Evolutionary conservation across 768 basidiomycete species (phyloP), one percentile per base, ranked within the genome.

Genomic region (Mycena crocata): DNA sequence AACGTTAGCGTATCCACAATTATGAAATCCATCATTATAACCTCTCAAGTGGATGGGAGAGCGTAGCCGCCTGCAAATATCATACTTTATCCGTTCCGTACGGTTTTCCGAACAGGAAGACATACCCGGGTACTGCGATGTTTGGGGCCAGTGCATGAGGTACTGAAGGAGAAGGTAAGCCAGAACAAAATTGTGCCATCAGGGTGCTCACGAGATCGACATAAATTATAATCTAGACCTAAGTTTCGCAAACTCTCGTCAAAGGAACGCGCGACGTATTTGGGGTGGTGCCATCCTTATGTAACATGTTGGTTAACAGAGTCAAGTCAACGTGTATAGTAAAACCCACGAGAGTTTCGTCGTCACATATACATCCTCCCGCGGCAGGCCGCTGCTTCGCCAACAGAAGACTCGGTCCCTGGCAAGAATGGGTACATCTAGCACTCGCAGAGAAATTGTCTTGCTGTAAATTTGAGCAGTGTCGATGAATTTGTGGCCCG

Each of bases 121-220:
- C n/a, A 32, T 57, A 81, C 81, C 72, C 35, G 78, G 76, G 61
- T 76, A 76, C 31, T 69, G 70, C 30, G 79, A 62, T 28, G 71
- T 71, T 73, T 85, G 84, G 31, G 86, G 86, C 80, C 81, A 87
- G 65, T 87, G 86, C 50, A 87, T 70, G 9, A 88, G 76, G 63
- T 84, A 87, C 84, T 86, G 57, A 37, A 32, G 23, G 9, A 58
- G 44, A 35, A 26, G 12, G 8, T 39, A 28, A 31, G 39, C 39
- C 6, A 40, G 39, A 6, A 17, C 8, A 21, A 4, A 19, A 34
- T 7, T 23, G 3, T 32, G 21, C 17, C 44, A 44, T 14, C 30
- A 15, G 13, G 34, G 30, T 9, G 28, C 75, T 21, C 51, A 80
- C 81, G 45, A 87, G 77, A 74, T 88, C 87, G 49, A 87, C 78